Evolutionary conservation across 768 basidiomycete species (phyloP).

Genomic region (Russula foetens): DNA sequence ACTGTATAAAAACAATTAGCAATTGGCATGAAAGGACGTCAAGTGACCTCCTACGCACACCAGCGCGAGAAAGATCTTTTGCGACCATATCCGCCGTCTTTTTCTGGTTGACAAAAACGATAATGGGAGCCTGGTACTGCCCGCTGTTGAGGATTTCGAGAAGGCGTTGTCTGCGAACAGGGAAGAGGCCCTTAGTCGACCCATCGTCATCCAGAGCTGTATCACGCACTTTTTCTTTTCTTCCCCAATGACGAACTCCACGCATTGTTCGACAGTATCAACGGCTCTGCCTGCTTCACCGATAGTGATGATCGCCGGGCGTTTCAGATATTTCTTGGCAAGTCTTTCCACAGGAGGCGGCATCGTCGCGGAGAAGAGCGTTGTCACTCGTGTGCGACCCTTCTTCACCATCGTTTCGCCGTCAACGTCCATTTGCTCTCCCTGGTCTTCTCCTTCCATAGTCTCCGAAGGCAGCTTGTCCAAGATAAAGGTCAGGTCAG

Average conservation of each 20-base stretch:
- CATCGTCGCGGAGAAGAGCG: constrained; percentile 98
- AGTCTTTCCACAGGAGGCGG: constrained; percentile 93
- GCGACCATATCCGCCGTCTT: constrained; percentile 98
- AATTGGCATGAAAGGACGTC: not conserved
- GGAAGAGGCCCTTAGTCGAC: not conserved
- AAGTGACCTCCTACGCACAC: constrained; percentile 43
- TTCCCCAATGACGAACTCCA: constrained; percentile 87
- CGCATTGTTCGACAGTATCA: constrained; percentile 93
- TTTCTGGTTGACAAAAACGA: constrained; percentile 99
- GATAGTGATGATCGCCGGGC: constrained; percentile 93
- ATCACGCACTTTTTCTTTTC: constrained; percentile 89
- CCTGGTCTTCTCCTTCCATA: constrained; percentile 77
- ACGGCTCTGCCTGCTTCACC: constrained; percentile 97
- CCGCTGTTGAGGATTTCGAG: constrained; percentile 91
- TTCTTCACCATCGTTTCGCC: constrained; percentile 57
- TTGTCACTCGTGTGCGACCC: constrained; percentile 85
- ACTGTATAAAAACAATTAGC: constrained; percentile 35
- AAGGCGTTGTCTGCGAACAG: constrained; percentile 54
- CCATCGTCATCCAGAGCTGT: not conserved
- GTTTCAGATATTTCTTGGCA: constrained; percentile 87
- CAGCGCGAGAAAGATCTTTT: constrained; percentile 84
- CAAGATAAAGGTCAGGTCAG: constrained; percentile 87
- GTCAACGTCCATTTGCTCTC: constrained; percentile 73
- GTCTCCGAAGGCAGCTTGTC: constrained; percentile 85
- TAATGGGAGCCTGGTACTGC: constrained; percentile 81